phyloP scores from a whole-genome alignment of 345 rosid genomes.

The Pistacia vera region DNA sequence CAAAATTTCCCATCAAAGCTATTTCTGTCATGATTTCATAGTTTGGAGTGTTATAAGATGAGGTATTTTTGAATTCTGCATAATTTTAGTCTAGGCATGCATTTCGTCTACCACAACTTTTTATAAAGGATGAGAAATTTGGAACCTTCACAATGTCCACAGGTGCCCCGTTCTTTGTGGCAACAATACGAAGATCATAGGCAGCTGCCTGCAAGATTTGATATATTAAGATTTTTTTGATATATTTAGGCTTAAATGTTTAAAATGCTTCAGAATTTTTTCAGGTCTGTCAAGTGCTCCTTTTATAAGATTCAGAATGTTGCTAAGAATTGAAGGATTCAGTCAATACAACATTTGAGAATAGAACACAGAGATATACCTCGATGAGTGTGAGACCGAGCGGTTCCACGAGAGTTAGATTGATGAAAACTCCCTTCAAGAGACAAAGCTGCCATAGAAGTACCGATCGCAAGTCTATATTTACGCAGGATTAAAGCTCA shows the following conservation, averaged over 20 bases:
- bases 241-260: background rate
- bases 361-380: conserved; percentile 33
- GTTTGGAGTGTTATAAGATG: background rate
- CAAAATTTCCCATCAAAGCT: background rate
- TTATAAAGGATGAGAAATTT: background rate
- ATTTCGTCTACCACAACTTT: background rate
- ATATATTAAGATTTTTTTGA: background rate
- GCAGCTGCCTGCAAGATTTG: conserved; percentile 62
- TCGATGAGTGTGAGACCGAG: conserved; percentile 73
- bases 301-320: background rate
- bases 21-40: background rate
- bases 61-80: background rate
- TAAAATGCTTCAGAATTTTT: background rate
- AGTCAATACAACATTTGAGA: too few relatives aligned
- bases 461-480: too few relatives aligned
- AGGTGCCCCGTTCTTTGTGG: conserved; percentile 75
- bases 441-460: conserved; percentile 28
- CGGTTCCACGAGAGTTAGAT: conserved; percentile 78
- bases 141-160: conserved; percentile 61
- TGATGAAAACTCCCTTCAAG: conserved; percentile 73
- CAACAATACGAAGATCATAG: conserved; percentile 68
- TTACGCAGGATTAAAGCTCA: too few relatives aligned
- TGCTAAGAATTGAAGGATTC: background rate
- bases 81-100: background rate
- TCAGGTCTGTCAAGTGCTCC: background rate